phyloP scores from a whole-genome alignment of 345 rosid species.

The Heritiera fomes region DNA sequence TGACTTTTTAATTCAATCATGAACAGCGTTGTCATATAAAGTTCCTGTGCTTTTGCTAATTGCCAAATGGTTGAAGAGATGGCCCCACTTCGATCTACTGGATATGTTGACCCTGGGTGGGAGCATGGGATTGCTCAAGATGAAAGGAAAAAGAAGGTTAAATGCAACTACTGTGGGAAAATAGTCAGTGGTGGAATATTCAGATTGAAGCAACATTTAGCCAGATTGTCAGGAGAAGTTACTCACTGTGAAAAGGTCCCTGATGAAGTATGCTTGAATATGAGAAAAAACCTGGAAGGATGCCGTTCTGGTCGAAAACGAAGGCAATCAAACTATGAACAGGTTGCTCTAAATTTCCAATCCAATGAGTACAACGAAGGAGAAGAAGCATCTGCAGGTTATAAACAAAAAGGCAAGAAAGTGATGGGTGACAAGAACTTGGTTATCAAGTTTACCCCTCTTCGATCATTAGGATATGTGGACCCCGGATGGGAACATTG shows the following conservation, averaged over 20 bases:
- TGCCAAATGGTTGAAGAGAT: conserved; percentile 48
- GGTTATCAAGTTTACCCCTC: conserved; percentile 40
- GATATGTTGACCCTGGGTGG: conserved; percentile 79
- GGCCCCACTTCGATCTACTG: conserved; percentile 61
- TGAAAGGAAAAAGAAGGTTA: conserved; percentile 75
- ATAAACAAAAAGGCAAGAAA: conserved; percentile 54
- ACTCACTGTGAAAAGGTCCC: conserved; percentile 78
- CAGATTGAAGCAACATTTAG: conserved; percentile 78
- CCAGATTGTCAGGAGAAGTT: conserved; percentile 74
- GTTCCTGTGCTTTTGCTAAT: conserved; percentile 16
- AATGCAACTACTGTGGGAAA: conserved; percentile 82
- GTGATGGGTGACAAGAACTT: conserved; percentile 47
- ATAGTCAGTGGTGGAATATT: conserved; percentile 81
- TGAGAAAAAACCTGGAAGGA: conserved; percentile 71
- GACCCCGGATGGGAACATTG: conserved; percentile 92
- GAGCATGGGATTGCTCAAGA: conserved; percentile 84
- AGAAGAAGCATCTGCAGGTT: conserved; percentile 36
- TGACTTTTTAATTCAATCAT: background rate
- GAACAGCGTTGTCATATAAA: conserved; percentile 29
- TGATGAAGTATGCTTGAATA: conserved; percentile 57
- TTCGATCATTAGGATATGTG: conserved; percentile 69
- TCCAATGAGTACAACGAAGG: conserved; percentile 41
- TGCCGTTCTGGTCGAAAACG: conserved; percentile 57
- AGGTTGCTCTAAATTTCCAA: conserved; percentile 41
- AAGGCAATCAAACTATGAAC: conserved; percentile 53